A percentile compares a stretch with the other conserved stretches of the same genome.
These are phyloP conservation scores for Hirsutella thompsonii DNA, from an alignment of 2,329 filamentous ascomycete genomes.

Conservation along the genomic window DNA sequence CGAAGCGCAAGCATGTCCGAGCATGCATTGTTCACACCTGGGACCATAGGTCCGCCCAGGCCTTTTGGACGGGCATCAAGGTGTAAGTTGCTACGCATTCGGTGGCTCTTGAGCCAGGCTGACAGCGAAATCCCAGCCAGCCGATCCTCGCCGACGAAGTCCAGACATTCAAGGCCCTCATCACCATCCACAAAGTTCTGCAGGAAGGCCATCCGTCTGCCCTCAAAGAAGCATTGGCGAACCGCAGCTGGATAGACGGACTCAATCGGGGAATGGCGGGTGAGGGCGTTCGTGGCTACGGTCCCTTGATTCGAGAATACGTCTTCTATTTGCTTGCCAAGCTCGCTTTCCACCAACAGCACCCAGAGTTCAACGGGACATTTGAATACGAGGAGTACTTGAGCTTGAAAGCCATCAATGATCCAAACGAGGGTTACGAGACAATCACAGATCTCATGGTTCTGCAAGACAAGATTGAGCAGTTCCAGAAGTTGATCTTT, in stretches of 20 bases:
- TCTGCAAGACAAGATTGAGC: constrained; percentile 94
- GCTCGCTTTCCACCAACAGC: constrained; percentile 89
- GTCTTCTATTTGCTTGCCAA: constrained; percentile 92
- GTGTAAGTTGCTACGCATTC: constrained; percentile 50
- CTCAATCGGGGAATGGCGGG: constrained; percentile 71
- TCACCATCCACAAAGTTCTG: constrained; percentile 93
- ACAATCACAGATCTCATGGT: constrained; percentile 95
- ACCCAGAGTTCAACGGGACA: constrained; percentile 95
- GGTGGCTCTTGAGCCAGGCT: constrained; percentile 1
- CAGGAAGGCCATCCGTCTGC: constrained; percentile 90
- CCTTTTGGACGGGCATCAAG: constrained; percentile 98
- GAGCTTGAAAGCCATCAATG: constrained; percentile 93
- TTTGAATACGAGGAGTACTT: constrained; percentile 99
- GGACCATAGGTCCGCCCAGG: constrained; percentile 91
- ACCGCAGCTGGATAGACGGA: constrained; percentile 86
- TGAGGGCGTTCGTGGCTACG: constrained; percentile 82
- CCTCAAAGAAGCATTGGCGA: constrained; percentile 76
- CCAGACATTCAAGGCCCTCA: constrained; percentile 96
- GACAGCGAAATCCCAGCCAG: constrained; percentile 44
- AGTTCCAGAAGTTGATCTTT: constrained; percentile 97
- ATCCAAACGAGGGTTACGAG: constrained; percentile 95
- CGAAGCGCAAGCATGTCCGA: constrained; percentile 85
- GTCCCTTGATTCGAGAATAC: constrained; percentile 88
- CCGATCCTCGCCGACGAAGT: constrained; percentile 97
- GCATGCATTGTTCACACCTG: constrained; percentile 98